These are phyloP conservation scores for Henckelia pumila DNA, from an alignment of 257 asterid genomes.

Conservation along the genomic window DNA sequence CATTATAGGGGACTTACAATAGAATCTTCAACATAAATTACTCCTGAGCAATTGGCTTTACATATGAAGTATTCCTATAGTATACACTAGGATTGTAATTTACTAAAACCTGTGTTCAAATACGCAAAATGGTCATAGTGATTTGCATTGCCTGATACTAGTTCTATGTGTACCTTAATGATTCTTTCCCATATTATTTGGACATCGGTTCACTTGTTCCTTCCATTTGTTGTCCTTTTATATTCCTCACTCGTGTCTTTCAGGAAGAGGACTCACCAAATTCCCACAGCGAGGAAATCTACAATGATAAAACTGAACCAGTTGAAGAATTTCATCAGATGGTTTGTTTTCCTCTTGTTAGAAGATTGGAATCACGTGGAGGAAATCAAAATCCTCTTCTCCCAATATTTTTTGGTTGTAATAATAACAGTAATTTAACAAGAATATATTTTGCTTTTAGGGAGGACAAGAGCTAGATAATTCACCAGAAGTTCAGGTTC, in stretches of 20 bases:
- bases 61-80: not conserved
- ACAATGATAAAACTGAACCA: slow-evolving; percentile 34
- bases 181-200: not conserved
- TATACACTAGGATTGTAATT: too few relatives aligned
- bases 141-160: not conserved
- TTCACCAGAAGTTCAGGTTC: slow-evolving; percentile 36
- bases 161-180: not conserved
- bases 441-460: slow-evolving; percentile 23
- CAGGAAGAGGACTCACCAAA: slow-evolving; percentile 55
- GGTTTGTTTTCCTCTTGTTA: slow-evolving; percentile 3
- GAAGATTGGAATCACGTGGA: not conserved
- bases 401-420: too few relatives aligned
- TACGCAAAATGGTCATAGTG: not conserved
- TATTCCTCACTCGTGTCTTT: slow-evolving; percentile 4
- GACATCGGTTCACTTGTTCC: not conserved
- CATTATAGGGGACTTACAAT: not conserved
- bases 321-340: slow-evolving; percentile 56
- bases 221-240: not conserved
- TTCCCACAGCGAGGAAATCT: slow-evolving; percentile 36
- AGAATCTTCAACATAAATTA: not conserved
- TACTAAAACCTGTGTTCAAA: not conserved
- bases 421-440: too few relatives aligned
- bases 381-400: not conserved
- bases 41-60: not conserved
- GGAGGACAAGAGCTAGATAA: slow-evolving; percentile 39